A percentile compares a stretch with the other conserved stretches of the same genome.
These are phyloP conservation scores for Gelatoporia subvermispora DNA, from an alignment of 768 basidiomycete genomes.

Conservation along the genomic window DNA sequence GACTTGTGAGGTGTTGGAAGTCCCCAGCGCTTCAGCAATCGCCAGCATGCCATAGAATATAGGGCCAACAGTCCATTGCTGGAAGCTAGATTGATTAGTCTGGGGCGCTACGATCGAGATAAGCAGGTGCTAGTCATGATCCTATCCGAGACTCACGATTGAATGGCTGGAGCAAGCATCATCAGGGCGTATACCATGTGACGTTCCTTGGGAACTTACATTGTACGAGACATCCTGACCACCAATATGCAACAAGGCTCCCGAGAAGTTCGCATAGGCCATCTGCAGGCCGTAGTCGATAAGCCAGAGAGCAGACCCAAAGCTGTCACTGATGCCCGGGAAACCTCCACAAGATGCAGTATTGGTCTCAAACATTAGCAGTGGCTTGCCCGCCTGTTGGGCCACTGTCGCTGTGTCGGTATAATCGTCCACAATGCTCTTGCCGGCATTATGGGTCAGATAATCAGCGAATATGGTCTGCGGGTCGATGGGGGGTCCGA, in stretches of 20 bases:
- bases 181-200: conserved; percentile 7
- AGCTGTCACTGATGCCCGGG: conserved; percentile 45
- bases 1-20: conserved; percentile 36
- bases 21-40: conserved; percentile 42
- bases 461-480: conserved; percentile 39
- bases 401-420: conserved; percentile 31
- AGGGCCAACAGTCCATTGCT: conserved; percentile 43
- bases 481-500: conserved; percentile 24
- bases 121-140: too few species aligned
- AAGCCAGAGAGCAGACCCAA: conserved; percentile 46
- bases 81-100: conserved; percentile 30
- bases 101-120: conserved; percentile 33
- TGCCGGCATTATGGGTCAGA: conserved; percentile 39
- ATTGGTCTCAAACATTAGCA: conserved; percentile 52
- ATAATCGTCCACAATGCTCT: conserved; percentile 33
- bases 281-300: conserved; percentile 46
- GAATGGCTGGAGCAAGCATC: conserved; percentile 34
- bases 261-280: conserved; percentile 44
- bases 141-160: conserved; percentile 28
- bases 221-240: conserved; percentile 49
- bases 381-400: conserved; percentile 32
- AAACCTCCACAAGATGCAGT: conserved; percentile 52
- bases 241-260: conserved; percentile 42
- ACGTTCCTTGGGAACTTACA: conserved; percentile 38
- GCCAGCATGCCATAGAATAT: conserved; percentile 43